Conservation (phyloP, 2,329 filamentous ascomycete species). For the Aspergillus pseudoterreus region DNA sequence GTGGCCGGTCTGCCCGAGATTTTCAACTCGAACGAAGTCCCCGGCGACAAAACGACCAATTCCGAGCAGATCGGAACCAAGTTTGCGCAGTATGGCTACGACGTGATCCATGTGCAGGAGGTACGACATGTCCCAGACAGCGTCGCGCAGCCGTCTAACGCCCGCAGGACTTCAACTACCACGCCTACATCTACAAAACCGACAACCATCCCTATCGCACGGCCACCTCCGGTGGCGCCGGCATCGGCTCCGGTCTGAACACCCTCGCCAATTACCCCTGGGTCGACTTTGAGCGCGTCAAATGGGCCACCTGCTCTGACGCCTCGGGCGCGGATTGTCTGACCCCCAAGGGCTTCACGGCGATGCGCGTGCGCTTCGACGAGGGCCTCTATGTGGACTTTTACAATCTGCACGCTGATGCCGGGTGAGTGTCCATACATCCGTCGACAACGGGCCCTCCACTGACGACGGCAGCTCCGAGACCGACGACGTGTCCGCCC, state of each 20-base stretch:
- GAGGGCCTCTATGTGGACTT: constrained; percentile 57
- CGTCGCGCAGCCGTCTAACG: background rate
- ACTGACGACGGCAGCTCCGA: constrained; percentile 34
- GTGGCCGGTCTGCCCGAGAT: constrained; percentile 55
- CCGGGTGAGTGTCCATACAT: constrained; percentile 40
- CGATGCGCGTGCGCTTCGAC: constrained; percentile 56
- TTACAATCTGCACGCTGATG: constrained; percentile 66
- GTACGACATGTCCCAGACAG: background rate
- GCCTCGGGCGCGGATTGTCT: constrained; percentile 58
- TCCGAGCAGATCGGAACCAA: constrained; percentile 54
- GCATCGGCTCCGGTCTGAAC: constrained; percentile 62
- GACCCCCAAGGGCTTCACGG: constrained; percentile 67
- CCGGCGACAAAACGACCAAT: constrained; percentile 60
- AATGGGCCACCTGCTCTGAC: constrained; percentile 54
- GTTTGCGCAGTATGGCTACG: constrained; percentile 56
- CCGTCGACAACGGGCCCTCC: background rate
- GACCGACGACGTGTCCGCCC: constrained; percentile 51
- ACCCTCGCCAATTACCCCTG: constrained; percentile 58
- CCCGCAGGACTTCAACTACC: constrained; percentile 61
- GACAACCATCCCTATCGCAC: constrained; percentile 53
- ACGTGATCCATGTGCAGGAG: constrained; percentile 64
- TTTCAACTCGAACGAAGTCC: constrained; percentile 58
- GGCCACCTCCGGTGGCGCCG: constrained; percentile 61
- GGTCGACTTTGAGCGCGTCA: constrained; percentile 53
- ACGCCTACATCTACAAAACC: constrained; percentile 59